phyloP scores from a whole-genome alignment of 2,329 filamentous ascomycete genomes.

The Tolypocladium guangdongense region DNA sequence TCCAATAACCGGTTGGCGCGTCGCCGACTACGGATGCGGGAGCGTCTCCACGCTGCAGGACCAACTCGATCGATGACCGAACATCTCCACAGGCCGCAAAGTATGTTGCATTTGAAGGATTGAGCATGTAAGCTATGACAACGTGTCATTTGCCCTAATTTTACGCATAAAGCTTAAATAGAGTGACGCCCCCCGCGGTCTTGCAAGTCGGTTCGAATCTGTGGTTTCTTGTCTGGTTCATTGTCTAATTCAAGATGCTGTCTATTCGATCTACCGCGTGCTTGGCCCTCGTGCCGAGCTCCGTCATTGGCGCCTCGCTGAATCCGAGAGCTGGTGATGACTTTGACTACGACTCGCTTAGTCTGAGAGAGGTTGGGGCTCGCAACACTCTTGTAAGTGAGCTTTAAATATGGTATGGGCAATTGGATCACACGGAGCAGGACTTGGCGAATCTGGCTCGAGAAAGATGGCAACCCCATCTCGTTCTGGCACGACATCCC shows the following conservation, averaged over 20 bases:
- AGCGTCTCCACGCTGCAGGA: too few species aligned
- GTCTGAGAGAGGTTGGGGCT: constrained; percentile 23
- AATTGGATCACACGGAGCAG: constrained; percentile 8
- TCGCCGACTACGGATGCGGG: not conserved
- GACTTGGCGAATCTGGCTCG: constrained; percentile 30
- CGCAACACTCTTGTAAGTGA: constrained; percentile 24
- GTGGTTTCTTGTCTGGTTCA: too few species aligned
- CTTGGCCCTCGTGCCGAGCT: constrained; percentile 10
- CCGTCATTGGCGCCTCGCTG: constrained; percentile 4
- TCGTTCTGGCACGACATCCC: constrained; percentile 32
- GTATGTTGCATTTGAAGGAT: too few species aligned
- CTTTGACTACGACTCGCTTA: constrained; percentile 18
- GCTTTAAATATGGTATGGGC: too few species aligned
- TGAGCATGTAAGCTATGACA: too few species aligned
- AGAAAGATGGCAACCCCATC: constrained; percentile 26
- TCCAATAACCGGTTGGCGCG: not conserved
- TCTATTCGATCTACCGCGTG: constrained; percentile 3
- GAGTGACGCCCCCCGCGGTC: too few species aligned
- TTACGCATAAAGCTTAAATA: too few species aligned
- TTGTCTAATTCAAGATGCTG: not conserved
- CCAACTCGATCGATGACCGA: too few species aligned
- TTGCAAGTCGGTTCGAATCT: too few species aligned
- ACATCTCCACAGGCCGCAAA: too few species aligned
- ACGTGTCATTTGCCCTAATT: too few species aligned
- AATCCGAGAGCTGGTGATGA: constrained; percentile 1